Conservation (phyloP, 257 asterid genomes). For the Salvia hispanica region DNA sequence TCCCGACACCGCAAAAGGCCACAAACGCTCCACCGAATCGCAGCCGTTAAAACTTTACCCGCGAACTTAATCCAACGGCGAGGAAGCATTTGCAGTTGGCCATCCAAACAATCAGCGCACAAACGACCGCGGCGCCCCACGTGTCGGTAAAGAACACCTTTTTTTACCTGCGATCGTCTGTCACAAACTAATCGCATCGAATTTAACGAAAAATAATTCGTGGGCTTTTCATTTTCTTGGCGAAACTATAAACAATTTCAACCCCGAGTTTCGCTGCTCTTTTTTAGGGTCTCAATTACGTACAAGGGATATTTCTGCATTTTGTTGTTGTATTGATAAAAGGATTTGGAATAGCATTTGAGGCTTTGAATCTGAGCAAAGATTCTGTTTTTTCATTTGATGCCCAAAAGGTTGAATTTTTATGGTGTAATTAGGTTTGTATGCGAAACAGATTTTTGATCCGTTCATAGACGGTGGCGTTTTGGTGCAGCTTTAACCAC, state of each 20-base stretch:
- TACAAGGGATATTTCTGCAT: conserved; percentile 16
- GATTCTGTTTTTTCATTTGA: conserved; percentile 22
- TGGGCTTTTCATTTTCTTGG: conserved; percentile 29
- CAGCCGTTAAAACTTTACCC: too few species aligned
- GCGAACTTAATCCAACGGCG: conserved; percentile 32
- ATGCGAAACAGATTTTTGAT: conserved; percentile 16
- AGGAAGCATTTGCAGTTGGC: conserved; percentile 40
- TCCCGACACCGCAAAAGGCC: conserved; percentile 26
- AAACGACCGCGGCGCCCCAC: conserved; percentile 31
- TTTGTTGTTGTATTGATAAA: conserved; percentile 13
- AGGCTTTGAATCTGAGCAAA: conserved; percentile 15
- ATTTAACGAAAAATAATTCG: conserved; percentile 31
- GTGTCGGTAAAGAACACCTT: conserved; percentile 30
- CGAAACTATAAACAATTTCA: not conserved
- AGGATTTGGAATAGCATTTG: conserved; percentile 25
- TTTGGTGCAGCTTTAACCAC: conserved; percentile 6
- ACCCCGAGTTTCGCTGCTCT: conserved; percentile 1
- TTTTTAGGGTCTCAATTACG: not conserved
- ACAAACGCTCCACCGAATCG: too few species aligned
- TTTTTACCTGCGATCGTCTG: conserved; percentile 41
- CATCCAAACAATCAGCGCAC: conserved; percentile 12
- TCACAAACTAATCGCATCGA: conserved; percentile 43
- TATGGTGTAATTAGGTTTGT: conserved; percentile 18
- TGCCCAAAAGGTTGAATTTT: conserved; percentile 27
- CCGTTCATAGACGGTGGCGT: conserved; percentile 20